Percentiles rank a stretch among this genome's conserved stretches.
These are phyloP conservation scores for Sugiyamaella boreocaroliniensis DNA, from an alignment of 805 yeast genomes.

Conservation along the genomic window DNA sequence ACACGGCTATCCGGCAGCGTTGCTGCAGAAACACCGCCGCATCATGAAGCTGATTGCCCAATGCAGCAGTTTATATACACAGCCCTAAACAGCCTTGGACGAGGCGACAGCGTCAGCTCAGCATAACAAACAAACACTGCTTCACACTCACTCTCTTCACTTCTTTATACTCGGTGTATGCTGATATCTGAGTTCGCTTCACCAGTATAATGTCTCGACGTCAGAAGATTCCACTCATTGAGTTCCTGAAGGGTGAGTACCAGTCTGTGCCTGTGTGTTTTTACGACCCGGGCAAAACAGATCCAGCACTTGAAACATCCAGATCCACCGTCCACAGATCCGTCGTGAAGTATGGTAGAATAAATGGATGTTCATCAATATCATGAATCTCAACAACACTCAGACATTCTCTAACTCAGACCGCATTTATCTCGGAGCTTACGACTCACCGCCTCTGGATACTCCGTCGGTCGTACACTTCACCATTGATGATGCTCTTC, in stretches of 20 bases:
- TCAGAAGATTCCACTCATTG: conserved; percentile 28
- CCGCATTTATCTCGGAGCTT: conserved; percentile 86
- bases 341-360: too few relatives aligned
- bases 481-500: conserved; percentile 86
- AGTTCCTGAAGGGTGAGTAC: conserved; percentile 30
- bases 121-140: background rate
- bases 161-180: background rate
- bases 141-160: background rate
- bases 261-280: too few relatives aligned
- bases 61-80: background rate
- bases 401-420: conserved; percentile 16
- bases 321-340: too few relatives aligned
- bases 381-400: background rate
- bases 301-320: too few relatives aligned
- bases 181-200: background rate
- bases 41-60: background rate
- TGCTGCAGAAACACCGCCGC: background rate
- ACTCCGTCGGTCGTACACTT: conserved; percentile 72
- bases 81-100: background rate
- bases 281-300: too few relatives aligned
- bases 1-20: background rate
- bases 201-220: conserved; percentile 11
- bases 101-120: background rate
- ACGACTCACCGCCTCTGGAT: conserved; percentile 70
- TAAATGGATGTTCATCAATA: too few relatives aligned